These are phyloP conservation scores for Penicillium psychrosexuale DNA, from an alignment of 2,329 filamentous ascomycete genomes.

Conservation along the genomic window DNA sequence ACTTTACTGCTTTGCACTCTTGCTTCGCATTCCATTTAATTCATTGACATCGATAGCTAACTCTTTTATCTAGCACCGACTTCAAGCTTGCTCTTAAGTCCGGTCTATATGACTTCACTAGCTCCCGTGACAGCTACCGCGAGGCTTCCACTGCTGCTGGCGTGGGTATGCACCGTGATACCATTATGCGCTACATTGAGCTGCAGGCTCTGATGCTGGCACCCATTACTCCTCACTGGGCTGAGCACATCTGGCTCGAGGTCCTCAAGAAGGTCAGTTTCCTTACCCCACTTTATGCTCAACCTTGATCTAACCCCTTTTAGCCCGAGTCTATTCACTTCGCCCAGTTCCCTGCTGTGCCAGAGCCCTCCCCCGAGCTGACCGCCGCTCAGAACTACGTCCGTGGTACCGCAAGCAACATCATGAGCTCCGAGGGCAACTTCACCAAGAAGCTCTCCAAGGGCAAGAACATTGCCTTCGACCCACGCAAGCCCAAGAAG, in stretches of 20 bases:
- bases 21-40: not conserved
- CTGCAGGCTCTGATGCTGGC: slow-evolving; percentile 79
- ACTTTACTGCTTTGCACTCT: not conserved
- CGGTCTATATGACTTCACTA: slow-evolving; percentile 85
- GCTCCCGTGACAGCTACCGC: slow-evolving; percentile 84
- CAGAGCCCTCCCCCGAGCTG: slow-evolving; percentile 63
- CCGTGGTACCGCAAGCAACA: slow-evolving; percentile 67
- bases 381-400: slow-evolving; percentile 82
- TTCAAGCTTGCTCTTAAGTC: slow-evolving; percentile 86
- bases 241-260: slow-evolving; percentile 91
- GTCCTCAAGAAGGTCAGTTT: slow-evolving; percentile 65
- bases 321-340: slow-evolving; percentile 71
- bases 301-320: slow-evolving; percentile 4
- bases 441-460: slow-evolving; percentile 83
- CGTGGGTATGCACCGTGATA: slow-evolving; percentile 80
- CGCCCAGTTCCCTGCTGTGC: slow-evolving; percentile 69
- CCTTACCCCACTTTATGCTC: not conserved
- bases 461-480: slow-evolving; percentile 80
- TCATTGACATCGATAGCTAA: slow-evolving; percentile 12
- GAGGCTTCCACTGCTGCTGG: slow-evolving; percentile 73
- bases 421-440: slow-evolving; percentile 77
- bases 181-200: slow-evolving; percentile 77
- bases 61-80: slow-evolving; percentile 53
- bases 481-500: slow-evolving; percentile 89
- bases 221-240: slow-evolving; percentile 87